These are phyloP conservation scores for Lipomyces orientalis DNA, from an alignment of 805 yeast species.

Conservation along the genomic window DNA sequence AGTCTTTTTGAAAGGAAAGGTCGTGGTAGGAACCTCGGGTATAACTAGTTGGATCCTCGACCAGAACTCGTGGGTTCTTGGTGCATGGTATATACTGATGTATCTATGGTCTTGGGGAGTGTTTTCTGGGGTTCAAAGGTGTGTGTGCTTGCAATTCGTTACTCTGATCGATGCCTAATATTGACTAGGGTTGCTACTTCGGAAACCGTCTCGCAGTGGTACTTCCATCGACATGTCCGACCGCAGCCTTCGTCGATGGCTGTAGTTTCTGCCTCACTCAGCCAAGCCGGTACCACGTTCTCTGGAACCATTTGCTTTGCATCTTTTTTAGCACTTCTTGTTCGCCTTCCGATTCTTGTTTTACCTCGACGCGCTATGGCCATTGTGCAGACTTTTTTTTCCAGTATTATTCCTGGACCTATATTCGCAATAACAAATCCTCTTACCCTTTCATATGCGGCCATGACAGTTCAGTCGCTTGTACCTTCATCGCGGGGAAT, in stretches of 20 bases:
- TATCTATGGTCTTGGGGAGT: conserved; percentile 53
- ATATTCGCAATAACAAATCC: conserved; percentile 45
- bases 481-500: conserved; percentile 44
- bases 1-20: conserved; percentile 41
- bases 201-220: conserved; percentile 50
- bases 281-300: conserved; percentile 43
- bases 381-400: conserved; percentile 39
- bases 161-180: conserved; percentile 5
- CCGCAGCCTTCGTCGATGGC: conserved; percentile 37
- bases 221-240: conserved; percentile 42
- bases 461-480: conserved; percentile 46
- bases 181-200: conserved; percentile 43
- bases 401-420: conserved; percentile 42
- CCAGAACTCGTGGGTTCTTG: conserved; percentile 45
- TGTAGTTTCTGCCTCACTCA: conserved; percentile 39
- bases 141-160: not conserved
- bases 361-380: conserved; percentile 44
- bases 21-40: conserved; percentile 26
- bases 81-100: conserved; percentile 45
- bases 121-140: conserved; percentile 46
- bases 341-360: conserved; percentile 47
- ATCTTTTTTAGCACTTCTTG: conserved; percentile 44
- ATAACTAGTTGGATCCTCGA: conserved; percentile 38
- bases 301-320: conserved; percentile 48
- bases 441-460: conserved; percentile 48